These are phyloP conservation scores for Leccinum barrowsii DNA, from an alignment of 768 basidiomycete genomes.

Conservation along the genomic window DNA sequence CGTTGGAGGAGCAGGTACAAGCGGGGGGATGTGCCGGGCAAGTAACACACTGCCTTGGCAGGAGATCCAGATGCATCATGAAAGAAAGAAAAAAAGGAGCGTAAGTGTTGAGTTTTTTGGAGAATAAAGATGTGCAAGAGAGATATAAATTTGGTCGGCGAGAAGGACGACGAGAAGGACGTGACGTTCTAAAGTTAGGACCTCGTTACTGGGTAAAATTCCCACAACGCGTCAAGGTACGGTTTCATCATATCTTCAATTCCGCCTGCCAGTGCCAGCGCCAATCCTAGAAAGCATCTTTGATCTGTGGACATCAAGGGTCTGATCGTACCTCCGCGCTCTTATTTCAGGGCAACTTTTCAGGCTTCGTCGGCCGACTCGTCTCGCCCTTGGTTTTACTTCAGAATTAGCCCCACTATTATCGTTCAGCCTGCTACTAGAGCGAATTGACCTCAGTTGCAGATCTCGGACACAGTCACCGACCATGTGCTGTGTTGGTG, in stretches of 20 bases:
- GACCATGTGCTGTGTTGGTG: neutral
- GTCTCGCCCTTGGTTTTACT: neutral
- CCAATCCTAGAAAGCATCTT: too few relatives aligned
- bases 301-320: neutral
- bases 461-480: neutral
- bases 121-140: slow-evolving; percentile 16
- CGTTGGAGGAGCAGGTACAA: slow-evolving; percentile 53
- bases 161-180: neutral
- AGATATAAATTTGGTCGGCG: slow-evolving; percentile 23
- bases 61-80: slow-evolving; percentile 35
- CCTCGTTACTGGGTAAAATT: slow-evolving; percentile 1
- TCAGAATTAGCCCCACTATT: neutral
- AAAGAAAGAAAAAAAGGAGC: slow-evolving; percentile 30
- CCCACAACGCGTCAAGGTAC: neutral
- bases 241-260: neutral
- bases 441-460: neutral
- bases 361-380: neutral
- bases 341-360: neutral
- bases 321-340: neutral
- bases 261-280: neutral
- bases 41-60: slow-evolving; percentile 45
- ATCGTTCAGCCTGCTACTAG: neutral
- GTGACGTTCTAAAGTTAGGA: slow-evolving; percentile 1
- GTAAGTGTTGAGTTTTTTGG: slow-evolving; percentile 24
- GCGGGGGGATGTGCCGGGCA: slow-evolving; percentile 46